These are phyloP conservation scores for Aspergillus spinulosporus DNA, from an alignment of 2,329 filamentous ascomycete genomes.

Conservation along the genomic window DNA sequence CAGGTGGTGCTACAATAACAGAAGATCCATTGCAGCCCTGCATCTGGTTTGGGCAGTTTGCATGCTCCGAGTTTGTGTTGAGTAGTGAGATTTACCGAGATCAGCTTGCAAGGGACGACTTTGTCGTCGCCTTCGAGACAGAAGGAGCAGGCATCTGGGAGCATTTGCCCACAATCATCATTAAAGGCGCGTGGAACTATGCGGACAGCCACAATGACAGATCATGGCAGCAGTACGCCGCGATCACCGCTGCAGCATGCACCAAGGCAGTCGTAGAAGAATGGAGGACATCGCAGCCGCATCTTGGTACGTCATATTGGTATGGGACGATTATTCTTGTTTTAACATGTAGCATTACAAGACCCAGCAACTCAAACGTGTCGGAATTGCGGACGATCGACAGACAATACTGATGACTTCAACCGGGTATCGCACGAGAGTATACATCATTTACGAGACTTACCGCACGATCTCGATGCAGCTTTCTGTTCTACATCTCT, in stretches of 20 bases:
- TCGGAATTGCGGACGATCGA: no score
- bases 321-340: no score
- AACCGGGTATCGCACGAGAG: no score
- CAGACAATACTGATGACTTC: no score
- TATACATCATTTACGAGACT: no score
- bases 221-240: constrained; percentile 21
- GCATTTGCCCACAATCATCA: not conserved
- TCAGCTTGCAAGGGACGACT: not conserved
- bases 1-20: no score
- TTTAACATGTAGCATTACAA: no score
- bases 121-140: constrained; percentile 20
- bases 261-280: constrained; percentile 2
- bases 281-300: not conserved
- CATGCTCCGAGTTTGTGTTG: constrained; percentile 16
- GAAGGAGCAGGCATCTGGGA: not conserved
- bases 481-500: no score
- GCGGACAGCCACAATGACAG: constrained; percentile 23
- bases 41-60: constrained; percentile 13
- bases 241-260: constrained; percentile 3
- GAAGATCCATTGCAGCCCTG: not conserved
- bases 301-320: no score
- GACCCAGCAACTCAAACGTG: no score
- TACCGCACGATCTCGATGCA: no score
- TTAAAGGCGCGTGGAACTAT: constrained; percentile 20
- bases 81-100: constrained; percentile 14